Conservation (phyloP, 2,329 filamentous ascomycete species). For the Curvularia sp. region DNA sequence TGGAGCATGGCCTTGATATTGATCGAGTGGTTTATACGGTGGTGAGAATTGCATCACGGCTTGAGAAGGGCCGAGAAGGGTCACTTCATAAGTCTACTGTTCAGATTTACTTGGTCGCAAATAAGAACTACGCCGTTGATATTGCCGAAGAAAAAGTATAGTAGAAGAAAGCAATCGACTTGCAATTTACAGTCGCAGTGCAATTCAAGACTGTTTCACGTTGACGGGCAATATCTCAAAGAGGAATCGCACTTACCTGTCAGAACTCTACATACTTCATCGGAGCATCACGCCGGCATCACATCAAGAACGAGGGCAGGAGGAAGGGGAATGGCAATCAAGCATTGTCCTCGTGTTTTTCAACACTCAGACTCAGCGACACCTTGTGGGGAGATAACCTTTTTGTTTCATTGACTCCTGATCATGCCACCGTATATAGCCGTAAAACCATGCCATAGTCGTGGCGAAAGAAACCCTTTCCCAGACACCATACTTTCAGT, state of each 20-base stretch:
- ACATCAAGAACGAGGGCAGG: constrained; percentile 15
- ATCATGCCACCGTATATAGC: constrained; percentile 67
- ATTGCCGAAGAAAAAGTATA: neutral
- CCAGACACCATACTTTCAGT: constrained; percentile 72
- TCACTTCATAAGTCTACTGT: neutral
- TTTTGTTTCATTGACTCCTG: constrained; percentile 64
- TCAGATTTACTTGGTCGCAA: neutral
- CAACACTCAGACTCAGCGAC: constrained; percentile 76
- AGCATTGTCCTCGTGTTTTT: constrained; percentile 72
- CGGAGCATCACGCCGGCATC: constrained; percentile 19
- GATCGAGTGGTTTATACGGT: neutral
- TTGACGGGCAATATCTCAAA: neutral
- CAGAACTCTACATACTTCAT: neutral
- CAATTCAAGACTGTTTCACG: neutral
- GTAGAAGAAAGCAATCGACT: neutral
- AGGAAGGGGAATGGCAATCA: constrained; percentile 75
- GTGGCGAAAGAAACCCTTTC: constrained; percentile 90
- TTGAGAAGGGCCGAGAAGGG: neutral
- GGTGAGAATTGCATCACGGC: neutral
- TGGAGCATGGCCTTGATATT: constrained; percentile 6
- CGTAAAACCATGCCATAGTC: constrained; percentile 87
- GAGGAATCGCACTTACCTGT: constrained; percentile 2
- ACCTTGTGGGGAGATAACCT: constrained; percentile 68
- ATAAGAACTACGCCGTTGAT: neutral
- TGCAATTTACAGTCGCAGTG: neutral